Evolutionary conservation across 2,329 filamentous ascomycete genomes (phyloP).

Genomic region (Phoma sp.): DNA sequence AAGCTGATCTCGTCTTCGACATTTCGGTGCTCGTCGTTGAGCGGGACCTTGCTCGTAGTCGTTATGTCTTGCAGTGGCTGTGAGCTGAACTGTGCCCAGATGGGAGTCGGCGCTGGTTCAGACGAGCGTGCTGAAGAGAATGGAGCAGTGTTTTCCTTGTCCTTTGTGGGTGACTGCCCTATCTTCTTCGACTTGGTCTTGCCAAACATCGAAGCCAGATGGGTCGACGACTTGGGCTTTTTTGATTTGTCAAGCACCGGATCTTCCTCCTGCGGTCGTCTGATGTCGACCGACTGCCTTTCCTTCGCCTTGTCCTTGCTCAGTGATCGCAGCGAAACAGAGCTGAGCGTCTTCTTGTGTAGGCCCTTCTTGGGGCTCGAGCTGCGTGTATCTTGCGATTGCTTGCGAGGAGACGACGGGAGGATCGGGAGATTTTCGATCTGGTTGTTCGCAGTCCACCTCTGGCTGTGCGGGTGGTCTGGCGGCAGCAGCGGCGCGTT

Average conservation of each 20-base stretch:
- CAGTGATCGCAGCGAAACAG: conserved; percentile 61
- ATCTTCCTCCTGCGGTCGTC: conserved; percentile 36
- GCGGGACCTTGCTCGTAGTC: conserved; percentile 53
- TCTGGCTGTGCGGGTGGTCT: conserved; percentile 57
- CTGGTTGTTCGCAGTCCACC: conserved; percentile 35
- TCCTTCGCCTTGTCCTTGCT: conserved; percentile 52
- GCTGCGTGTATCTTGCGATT: conserved; percentile 44
- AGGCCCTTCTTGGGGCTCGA: conserved; percentile 47
- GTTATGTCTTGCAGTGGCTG: conserved; percentile 40
- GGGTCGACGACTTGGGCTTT: conserved; percentile 84
- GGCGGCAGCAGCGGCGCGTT: conserved; percentile 57
- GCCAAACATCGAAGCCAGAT: conserved; percentile 78
- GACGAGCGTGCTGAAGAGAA: conserved; percentile 51
- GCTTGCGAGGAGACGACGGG: conserved; percentile 46
- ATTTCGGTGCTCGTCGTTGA: conserved; percentile 53
- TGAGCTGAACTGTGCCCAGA: conserved; percentile 78
- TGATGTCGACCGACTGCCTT: conserved; percentile 41
- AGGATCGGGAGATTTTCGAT: conserved; percentile 38
- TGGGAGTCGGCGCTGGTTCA: conserved; percentile 66
- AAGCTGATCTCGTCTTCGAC: conserved; percentile 63
- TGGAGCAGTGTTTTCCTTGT: conserved; percentile 85
- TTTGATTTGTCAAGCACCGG: conserved; percentile 55
- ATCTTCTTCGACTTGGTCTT: conserved; percentile 72
- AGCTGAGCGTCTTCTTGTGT: conserved; percentile 63
- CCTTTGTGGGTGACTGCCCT: conserved; percentile 55